Conservation (phyloP, 2,329 filamentous ascomycete genomes). For the Triangularia verruculosa region DNA sequence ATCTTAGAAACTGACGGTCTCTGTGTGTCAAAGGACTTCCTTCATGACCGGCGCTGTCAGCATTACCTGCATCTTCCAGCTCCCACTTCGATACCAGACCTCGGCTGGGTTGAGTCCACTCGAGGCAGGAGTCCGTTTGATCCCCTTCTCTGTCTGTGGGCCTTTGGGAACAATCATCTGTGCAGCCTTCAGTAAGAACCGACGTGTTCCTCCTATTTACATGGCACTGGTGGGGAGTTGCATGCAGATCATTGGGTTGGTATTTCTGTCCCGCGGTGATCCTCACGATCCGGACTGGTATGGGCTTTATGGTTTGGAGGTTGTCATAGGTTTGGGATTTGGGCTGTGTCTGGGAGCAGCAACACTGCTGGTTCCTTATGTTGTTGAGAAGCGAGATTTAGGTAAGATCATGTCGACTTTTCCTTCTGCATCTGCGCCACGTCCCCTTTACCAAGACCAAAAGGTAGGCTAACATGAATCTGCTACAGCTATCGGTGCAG, state of each 20-base stretch:
- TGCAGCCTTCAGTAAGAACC: neutral
- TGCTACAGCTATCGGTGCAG: too few relatives aligned
- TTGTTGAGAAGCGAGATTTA: neutral
- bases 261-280: neutral
- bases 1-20: too few relatives aligned
- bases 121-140: neutral
- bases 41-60: neutral
- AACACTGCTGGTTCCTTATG: neutral
- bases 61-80: slow-evolving; percentile 5
- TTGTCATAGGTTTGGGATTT: slow-evolving; percentile 1
- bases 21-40: neutral
- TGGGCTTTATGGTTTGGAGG: neutral
- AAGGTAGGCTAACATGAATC: too few relatives aligned
- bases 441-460: too few relatives aligned
- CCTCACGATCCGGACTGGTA: neutral
- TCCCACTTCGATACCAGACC: slow-evolving; percentile 1
- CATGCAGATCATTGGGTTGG: neutral
- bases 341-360: neutral
- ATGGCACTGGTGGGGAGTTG: neutral
- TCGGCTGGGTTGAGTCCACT: neutral
- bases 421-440: too few relatives aligned
- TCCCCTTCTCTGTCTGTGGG: neutral
- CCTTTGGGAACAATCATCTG: neutral
- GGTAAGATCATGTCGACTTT: too few relatives aligned
- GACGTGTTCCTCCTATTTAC: slow-evolving; percentile 1